Conservation (phyloP, 495 filamentous ascomycete genomes). For the Chaetomium fimeti region DNA sequence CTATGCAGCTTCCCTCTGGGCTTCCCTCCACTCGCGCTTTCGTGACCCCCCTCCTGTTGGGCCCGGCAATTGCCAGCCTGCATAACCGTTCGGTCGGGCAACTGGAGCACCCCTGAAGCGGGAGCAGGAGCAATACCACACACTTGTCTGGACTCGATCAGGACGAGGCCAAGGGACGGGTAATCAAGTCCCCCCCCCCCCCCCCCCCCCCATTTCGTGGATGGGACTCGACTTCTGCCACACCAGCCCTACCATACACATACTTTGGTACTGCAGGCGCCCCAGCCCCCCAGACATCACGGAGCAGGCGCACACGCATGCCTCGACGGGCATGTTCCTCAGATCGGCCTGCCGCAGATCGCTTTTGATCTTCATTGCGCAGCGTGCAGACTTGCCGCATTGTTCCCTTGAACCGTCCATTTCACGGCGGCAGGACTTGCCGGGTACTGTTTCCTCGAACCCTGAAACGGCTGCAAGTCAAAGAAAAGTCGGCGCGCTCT, state of each 20-base stretch:
- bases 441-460: constrained; percentile 20
- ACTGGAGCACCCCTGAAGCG: constrained; percentile 25
- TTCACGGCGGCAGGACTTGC: background rate
- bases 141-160: constrained; percentile 1
- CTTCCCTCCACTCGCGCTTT: constrained; percentile 2
- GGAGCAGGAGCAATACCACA: constrained; percentile 32
- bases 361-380: constrained; percentile 6
- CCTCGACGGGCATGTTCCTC: constrained; percentile 11
- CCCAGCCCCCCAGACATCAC: background rate
- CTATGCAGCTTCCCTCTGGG: constrained; percentile 1
- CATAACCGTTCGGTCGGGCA: constrained; percentile 30
- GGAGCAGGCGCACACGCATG: background rate
- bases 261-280: background rate
- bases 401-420: background rate
- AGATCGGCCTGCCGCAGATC: constrained; percentile 11
- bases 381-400: background rate
- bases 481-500: background rate
- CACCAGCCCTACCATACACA: constrained; percentile 10
- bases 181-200: background rate
- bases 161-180: background rate
- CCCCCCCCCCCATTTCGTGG: background rate
- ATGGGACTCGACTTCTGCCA: constrained; percentile 1
- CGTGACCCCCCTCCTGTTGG: background rate
- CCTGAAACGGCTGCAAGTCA: constrained; percentile 11
- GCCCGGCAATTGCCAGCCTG: constrained; percentile 26